A percentile compares a stretch with the other conserved stretches of the same genome.
Evolutionary conservation across 148 eudicot genomes (phyloP).

Genomic region (Linanthus parryae): DNA sequence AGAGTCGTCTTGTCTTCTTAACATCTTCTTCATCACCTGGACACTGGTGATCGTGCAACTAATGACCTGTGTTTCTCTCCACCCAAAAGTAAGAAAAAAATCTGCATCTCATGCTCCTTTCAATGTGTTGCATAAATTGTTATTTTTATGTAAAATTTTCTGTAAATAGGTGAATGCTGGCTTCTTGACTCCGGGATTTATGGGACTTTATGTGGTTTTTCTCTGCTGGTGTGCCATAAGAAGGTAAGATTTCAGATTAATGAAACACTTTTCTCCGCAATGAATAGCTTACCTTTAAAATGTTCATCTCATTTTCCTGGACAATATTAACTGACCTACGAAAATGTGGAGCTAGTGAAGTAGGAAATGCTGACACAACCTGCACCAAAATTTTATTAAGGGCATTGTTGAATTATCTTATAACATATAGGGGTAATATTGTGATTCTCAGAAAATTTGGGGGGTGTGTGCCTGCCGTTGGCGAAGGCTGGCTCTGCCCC

Average conservation of each 20-base stretch:
- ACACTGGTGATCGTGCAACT: constrained; percentile 71
- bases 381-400: too few species aligned
- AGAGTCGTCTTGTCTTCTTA: constrained; percentile 56
- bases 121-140: background rate
- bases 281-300: too few species aligned
- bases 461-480: too few species aligned
- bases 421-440: too few species aligned
- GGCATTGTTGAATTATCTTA: too few species aligned
- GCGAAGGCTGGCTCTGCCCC: too few species aligned
- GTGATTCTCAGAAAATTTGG: too few species aligned
- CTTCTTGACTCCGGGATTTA: constrained; percentile 69
- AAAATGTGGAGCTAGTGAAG: too few species aligned
- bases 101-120: background rate
- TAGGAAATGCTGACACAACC: too few species aligned
- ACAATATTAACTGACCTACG: background rate
- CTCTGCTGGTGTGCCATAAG: constrained; percentile 92
- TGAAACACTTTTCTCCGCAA: too few species aligned
- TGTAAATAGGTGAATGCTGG: constrained; percentile 60
- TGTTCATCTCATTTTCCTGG: background rate
- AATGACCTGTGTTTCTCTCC: constrained; percentile 75
- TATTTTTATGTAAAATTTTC: background rate
- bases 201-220: constrained; percentile 83
- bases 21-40: constrained; percentile 73
- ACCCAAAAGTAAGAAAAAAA: constrained; percentile 52
- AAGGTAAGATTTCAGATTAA: constrained; percentile 34